Base-by-base conservation (phyloP, 1,284 basidiomycete genomes). In the Sanghuangporus baumii region DNA sequence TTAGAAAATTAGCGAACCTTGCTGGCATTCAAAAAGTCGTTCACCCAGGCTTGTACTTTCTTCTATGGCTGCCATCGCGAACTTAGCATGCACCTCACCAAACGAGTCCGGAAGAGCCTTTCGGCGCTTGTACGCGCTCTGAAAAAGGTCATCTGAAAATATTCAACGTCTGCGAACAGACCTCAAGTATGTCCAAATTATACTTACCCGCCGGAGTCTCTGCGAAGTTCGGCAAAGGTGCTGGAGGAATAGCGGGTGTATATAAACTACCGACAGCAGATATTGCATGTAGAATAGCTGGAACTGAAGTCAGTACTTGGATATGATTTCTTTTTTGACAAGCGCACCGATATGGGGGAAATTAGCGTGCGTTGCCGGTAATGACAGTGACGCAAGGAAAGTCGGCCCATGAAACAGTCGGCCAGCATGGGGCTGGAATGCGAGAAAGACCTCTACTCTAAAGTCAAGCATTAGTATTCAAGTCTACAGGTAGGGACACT, bases 201-300 rank as follows among this genome's bases (percentile, higher is more conserved):
- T 72, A 72, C 69, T 71, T 73, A 81, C 81, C 76, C 73, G 82
- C 74, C 63, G 78, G 72, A 65, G 81, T 75, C 68, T 80, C 71
- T 55, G 75, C 71, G 69, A 81, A 77, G 69, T 84, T 75, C 20
- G 78, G 78, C 63, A 81, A 73, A 37, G 80, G 83, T 61, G 79
- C 83, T 51, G 78, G 82, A 40, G 78, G 79, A 18, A 85, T 81
- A 2, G 78, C 81, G 11, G 81, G 80, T 2, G 84, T 87, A 66
- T 88, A 89, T 40, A 86, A 75, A 66, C 85, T 86, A 26, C 87
- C 86, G 46, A 88, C 79, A 9, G 89, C 89, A 72, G 88, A 90
- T 56, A 93, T 87, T 6, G 87, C 86, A 71, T 93, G 91, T 2
- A 93, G 76, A 31, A 91, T 71, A 4, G 85, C 80, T 58, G 47